Conservation (phyloP, 331 rosid genomes). For the Dryas integrifolia region DNA sequence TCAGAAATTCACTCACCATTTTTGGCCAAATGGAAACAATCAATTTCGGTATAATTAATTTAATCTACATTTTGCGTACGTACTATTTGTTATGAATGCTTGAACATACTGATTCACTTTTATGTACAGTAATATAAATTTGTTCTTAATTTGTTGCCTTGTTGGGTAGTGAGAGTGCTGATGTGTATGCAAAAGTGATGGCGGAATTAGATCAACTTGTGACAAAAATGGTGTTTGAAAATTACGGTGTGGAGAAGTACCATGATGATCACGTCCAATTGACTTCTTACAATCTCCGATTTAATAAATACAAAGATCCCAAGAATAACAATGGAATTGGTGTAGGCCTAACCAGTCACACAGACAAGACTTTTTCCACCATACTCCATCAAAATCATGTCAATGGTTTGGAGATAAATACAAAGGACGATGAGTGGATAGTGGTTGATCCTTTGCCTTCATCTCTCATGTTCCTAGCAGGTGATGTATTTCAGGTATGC, state of each 20-base stretch:
- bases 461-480: conserved; percentile 22
- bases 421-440: conserved; percentile 19
- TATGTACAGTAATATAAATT: not conserved
- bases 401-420: conserved; percentile 9
- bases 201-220: conserved; percentile 19
- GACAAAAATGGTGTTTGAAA: conserved; percentile 42
- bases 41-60: conserved; percentile 10
- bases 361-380: conserved; percentile 18
- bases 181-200: not conserved
- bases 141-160: not conserved
- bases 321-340: not conserved
- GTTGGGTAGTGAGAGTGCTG: not conserved
- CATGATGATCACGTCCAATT: conserved; percentile 35
- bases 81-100: not conserved
- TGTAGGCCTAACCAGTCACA: conserved; percentile 6
- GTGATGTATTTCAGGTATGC: conserved; percentile 23
- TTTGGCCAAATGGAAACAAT: conserved; percentile 19
- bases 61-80: not conserved
- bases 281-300: conserved; percentile 28
- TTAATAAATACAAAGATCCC: conserved; percentile 37
- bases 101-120: not conserved
- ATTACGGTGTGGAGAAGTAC: conserved; percentile 38
- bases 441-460: conserved; percentile 1
- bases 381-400: conserved; percentile 22
- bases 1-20: not conserved